These are phyloP conservation scores for Cicer arietinum DNA, from an alignment of 306 rosid species.

Conservation along the genomic window DNA sequence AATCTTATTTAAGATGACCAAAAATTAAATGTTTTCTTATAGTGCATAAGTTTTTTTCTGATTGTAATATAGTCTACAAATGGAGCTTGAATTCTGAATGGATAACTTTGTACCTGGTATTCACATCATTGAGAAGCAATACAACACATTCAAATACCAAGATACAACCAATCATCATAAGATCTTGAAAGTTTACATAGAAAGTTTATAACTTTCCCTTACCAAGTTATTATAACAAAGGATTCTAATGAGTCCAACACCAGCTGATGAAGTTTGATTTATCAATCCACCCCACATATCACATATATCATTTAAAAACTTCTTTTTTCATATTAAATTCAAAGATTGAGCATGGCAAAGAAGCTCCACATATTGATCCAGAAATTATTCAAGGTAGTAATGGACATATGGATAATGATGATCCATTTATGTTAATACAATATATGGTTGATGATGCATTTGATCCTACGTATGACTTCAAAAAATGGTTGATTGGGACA, in stretches of 20 bases:
- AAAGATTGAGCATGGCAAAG: conserved; percentile 19
- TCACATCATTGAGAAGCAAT: conserved; percentile 69
- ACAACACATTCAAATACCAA: conserved; percentile 78
- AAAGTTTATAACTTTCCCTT: conserved; percentile 54
- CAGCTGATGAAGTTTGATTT: conserved; percentile 65
- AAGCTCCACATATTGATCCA: no score
- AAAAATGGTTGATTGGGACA: no score
- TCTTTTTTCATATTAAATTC: not conserved
- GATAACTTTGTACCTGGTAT: conserved; percentile 67
- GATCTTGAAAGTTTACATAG: conserved; percentile 76
- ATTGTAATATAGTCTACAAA: no score
- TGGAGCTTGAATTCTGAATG: no score
- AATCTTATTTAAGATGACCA: no score
- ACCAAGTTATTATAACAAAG: conserved; percentile 64
- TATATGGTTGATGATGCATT: no score
- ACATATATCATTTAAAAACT: conserved; percentile 53
- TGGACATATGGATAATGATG: no score
- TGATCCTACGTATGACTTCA: no score
- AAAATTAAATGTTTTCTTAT: no score
- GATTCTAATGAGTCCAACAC: conserved; percentile 71
- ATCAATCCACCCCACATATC: conserved; percentile 78
- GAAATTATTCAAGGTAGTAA: no score
- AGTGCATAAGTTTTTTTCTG: no score
- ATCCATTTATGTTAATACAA: no score
- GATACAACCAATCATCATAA: conserved; percentile 86